These are phyloP conservation scores for Pythium phragmiticola DNA, from an alignment of 352 stramenopile genomes.

Conservation along the genomic window DNA sequence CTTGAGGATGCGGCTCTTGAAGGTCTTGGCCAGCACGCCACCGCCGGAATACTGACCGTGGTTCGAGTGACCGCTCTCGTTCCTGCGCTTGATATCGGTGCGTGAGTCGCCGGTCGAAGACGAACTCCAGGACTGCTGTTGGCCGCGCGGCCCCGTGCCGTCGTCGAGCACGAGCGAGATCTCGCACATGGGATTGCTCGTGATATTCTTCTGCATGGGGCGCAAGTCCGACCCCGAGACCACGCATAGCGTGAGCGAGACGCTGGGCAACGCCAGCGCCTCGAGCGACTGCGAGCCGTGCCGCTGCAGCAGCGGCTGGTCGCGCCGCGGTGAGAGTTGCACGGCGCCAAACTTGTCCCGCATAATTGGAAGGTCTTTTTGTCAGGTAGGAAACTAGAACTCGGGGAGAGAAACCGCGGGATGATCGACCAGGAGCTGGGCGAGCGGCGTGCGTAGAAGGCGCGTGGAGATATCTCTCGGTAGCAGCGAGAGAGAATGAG, in stretches of 20 bases:
- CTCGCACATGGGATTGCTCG: constrained; percentile 68
- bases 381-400: not conserved
- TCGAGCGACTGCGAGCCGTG: constrained; percentile 42
- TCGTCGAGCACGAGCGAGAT: constrained; percentile 67
- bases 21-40: constrained; percentile 39
- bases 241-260: constrained; percentile 57
- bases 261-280: constrained; percentile 53
- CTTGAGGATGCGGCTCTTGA: constrained; percentile 61
- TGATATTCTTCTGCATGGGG: constrained; percentile 67
- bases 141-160: constrained; percentile 29
- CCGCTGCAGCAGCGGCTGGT: constrained; percentile 55
- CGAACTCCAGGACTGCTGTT: constrained; percentile 6
- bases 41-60: constrained; percentile 9
- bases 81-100: constrained; percentile 20
- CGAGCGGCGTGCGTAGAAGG: too few relatives aligned
- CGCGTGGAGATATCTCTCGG: not conserved
- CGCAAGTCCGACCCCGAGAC: constrained; percentile 56
- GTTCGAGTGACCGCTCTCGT: not conserved
- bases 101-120: constrained; percentile 12
- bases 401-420: not conserved
- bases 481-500: not conserved
- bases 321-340: constrained; percentile 50
- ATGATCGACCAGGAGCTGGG: not conserved
- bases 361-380: constrained; percentile 7
- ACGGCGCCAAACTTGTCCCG: constrained; percentile 36